These are phyloP conservation scores for Alternaria infectoria DNA, from an alignment of 2,329 filamentous ascomycete species.

Conservation along the genomic window DNA sequence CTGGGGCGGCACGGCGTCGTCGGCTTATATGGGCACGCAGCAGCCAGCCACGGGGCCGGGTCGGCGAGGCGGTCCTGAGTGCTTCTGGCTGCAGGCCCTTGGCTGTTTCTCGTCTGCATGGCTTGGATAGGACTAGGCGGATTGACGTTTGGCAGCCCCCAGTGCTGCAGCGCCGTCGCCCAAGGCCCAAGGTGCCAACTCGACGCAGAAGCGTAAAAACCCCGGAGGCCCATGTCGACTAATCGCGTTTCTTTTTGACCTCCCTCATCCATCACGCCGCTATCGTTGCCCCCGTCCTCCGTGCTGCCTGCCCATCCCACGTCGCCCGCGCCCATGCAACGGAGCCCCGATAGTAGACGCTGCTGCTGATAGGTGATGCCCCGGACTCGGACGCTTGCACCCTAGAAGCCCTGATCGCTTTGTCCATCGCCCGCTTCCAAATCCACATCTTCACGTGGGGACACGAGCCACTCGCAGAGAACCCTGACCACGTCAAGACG, in stretches of 20 bases:
- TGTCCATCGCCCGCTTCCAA: background rate
- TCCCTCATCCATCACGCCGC: conserved; percentile 20
- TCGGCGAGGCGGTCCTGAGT: conserved; percentile 6
- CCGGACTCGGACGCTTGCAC: background rate
- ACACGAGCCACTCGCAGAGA: conserved; percentile 25
- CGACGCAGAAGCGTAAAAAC: conserved; percentile 27
- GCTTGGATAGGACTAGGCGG: conserved; percentile 25
- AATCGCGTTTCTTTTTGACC: conserved; percentile 33
- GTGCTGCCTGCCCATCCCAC: conserved; percentile 21
- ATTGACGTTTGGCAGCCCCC: conserved; percentile 17
- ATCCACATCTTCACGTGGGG: conserved; percentile 35
- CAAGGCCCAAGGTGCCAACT: conserved; percentile 13
- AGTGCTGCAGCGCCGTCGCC: conserved; percentile 1
- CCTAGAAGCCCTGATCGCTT: background rate
- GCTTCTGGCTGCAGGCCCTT: background rate
- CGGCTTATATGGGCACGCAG: conserved; percentile 6
- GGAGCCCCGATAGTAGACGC: conserved; percentile 24
- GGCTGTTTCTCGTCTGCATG: conserved; percentile 9
- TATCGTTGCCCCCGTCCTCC: conserved; percentile 5
- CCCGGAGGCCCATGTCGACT: conserved; percentile 22
- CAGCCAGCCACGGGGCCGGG: conserved; percentile 12
- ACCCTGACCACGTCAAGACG: conserved; percentile 8
- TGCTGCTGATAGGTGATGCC: conserved; percentile 22
- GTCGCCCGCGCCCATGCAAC: conserved; percentile 32
- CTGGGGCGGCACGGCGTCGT: conserved; percentile 16